Evolutionary conservation across 1,139 yeast species (phyloP), one percentile per base, ranked within the genome.

Genomic region (Candida gigantensis): DNA sequence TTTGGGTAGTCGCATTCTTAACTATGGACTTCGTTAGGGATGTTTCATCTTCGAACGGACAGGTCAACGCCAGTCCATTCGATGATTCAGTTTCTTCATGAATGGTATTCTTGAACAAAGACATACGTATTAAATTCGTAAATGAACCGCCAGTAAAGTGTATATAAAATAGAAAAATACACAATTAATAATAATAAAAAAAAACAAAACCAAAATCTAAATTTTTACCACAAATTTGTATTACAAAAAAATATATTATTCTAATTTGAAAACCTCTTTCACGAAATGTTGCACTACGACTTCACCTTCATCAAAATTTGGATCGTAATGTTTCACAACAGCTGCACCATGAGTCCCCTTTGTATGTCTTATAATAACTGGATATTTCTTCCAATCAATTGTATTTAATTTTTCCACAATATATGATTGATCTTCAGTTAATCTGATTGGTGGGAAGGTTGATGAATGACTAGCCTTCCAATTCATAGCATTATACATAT

Each of bases 331-430:
- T 39, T 95, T 71, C 26, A 81, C 85, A 41, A 87, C 84, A 1
- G 87, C 82, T 2, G 92, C 95, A 2, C 95, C 88, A 52, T 87
- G 96, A 0, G 94, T 74, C 34, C 80, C 75, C 35, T 71, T 71
- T 3, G 92, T 81, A 23, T 73, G 64, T 30, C 83, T 71, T 36
- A 87, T 82, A 42, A 84, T 71, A 19, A 86, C 72, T 0, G 94
- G 94, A 52, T 56, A 83, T 55, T 84, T 87, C 23, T 65, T 58
- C 95, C 95, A 87, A 3, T 60, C 51, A 9, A 86, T 57, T 2
- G 58, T 46, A 56, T 86, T 85, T 53, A 87, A 67, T 42, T 72
- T 70, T 17, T 61, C 61, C 28, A 84, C 72, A 35, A 84, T 82
- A 20, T 57, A 64, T 30, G 59, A 48, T 54, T 87, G 94, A 14